Base-by-base conservation (phyloP, 1,284 basidiomycete species). In the Tilletiopsis washingtonensis region DNA sequence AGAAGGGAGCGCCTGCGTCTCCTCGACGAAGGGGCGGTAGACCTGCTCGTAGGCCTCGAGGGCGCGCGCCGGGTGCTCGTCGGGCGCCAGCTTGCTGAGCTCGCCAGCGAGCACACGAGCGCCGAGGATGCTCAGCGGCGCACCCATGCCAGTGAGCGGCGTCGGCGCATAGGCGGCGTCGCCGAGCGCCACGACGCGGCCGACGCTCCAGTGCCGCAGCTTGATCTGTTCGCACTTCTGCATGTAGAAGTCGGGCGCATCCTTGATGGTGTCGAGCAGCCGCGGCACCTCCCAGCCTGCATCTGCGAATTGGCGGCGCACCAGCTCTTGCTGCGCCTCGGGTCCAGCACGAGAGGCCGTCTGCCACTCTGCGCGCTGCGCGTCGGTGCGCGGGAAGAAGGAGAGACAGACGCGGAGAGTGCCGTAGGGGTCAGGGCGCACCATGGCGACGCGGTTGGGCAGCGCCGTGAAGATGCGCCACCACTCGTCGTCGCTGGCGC, bases 131-230 rank as follows among this genome's bases (percentile, higher is more conserved):
- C 57, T 61, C 1, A 55, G 41, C 9, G 56, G 51, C 4, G 64
- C 58, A 20, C 64, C 64, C 56, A 57, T 62, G 7, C 59, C 59
- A 5, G 56, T 55, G 24, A 64, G 47, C 0, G 62, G 62, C 3
- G 62, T 62, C 4, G 64, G 62, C 2, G 52, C 51, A 43, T 60
- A 61, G 0, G 59, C 64, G 4, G 59, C 43, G 29, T 66, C 64
- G 11, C 64, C 64, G 1, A 64, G 11, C 21, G 57, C 57, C 20
- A 64, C 56, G 21, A 61, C 51, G 11, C 64, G 45, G 15, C 52
- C 49, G 2, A 40, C 48, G 37, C 41, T 43, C 64, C 64, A 66
- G 27, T 39, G 50, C 5, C 24, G 7, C 32, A 59, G 52, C n/a
- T 55, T 53, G 26, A 64, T 56, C 40, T 66, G 64, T 20, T 47